Conservation (phyloP, 2,329 filamentous ascomycete species). For the Metarhizium guizhouense region DNA sequence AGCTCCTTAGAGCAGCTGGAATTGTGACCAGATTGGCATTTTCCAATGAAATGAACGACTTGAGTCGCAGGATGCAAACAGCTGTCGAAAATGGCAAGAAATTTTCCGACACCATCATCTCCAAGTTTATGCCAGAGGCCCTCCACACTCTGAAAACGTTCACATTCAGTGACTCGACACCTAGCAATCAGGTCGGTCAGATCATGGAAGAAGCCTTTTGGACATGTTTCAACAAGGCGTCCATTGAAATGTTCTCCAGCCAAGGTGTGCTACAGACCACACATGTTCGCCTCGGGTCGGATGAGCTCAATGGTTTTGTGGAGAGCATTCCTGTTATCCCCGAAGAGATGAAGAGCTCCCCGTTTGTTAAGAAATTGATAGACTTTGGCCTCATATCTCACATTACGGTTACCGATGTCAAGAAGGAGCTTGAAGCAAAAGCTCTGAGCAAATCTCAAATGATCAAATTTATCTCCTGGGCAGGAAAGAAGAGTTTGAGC, state of each 20-base stretch:
- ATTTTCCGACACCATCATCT: conserved; percentile 54
- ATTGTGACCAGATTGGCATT: conserved; percentile 87
- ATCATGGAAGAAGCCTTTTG: conserved; percentile 94
- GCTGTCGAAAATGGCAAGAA: conserved; percentile 36
- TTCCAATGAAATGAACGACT: conserved; percentile 72
- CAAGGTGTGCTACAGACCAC: conserved; percentile 79
- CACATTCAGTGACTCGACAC: conserved; percentile 82
- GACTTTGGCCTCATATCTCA: conserved; percentile 82
- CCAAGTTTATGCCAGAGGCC: conserved; percentile 65
- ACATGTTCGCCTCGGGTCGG: conserved; percentile 65
- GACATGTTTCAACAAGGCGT: conserved; percentile 75
- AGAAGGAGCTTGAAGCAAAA: conserved; percentile 70
- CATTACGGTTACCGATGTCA: conserved; percentile 81
- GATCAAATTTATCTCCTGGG: conserved; percentile 77
- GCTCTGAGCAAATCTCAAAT: conserved; percentile 74
- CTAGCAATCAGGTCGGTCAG: conserved; percentile 71
- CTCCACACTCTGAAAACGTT: conserved; percentile 81
- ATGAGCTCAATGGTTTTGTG: conserved; percentile 64
- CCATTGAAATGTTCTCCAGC: conserved; percentile 82
- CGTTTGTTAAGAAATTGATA: conserved; percentile 71
- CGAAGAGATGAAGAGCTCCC: conserved; percentile 60
- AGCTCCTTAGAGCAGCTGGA: conserved; percentile 83
- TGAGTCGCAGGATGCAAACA: conserved; percentile 52
- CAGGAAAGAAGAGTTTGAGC: conserved; percentile 59
- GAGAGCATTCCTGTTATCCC: conserved; percentile 83